These are phyloP conservation scores for Primulina eburnea DNA, from an alignment of 257 asterid genomes.

Conservation along the genomic window DNA sequence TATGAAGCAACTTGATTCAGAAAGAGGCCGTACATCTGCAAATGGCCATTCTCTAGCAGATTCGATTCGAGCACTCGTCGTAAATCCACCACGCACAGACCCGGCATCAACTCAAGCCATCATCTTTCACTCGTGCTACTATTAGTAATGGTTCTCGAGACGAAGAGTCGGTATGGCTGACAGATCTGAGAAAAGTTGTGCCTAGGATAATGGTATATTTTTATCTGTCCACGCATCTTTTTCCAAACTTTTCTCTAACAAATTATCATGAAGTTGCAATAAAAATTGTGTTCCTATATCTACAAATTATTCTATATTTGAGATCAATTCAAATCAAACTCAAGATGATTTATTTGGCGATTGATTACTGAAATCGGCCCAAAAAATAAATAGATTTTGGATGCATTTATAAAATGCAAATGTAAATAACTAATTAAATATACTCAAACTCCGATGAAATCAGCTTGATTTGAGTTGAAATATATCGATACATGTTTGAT, in stretches of 20 bases:
- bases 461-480: neutral
- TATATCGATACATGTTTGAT: neutral
- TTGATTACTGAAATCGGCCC: neutral
- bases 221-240: too few relatives aligned
- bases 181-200: too few relatives aligned
- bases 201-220: too few relatives aligned
- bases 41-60: constrained; percentile 40
- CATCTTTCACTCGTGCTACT: constrained; percentile 59
- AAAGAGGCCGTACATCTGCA: constrained; percentile 59
- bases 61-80: constrained; percentile 65
- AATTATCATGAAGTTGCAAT: too few relatives aligned
- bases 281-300: too few relatives aligned
- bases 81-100: constrained; percentile 56
- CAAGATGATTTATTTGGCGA: neutral
- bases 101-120: constrained; percentile 71
- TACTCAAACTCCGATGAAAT: too few relatives aligned
- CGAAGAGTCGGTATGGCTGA: constrained; percentile 11
- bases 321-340: neutral
- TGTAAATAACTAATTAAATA: too few relatives aligned
- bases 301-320: too few relatives aligned
- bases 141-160: constrained; percentile 56
- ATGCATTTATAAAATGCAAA: neutral
- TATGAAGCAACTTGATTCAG: constrained; percentile 58
- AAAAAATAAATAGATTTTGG: too few relatives aligned
- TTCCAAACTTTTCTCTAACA: too few relatives aligned